A percentile compares a stretch with the other conserved stretches of the same genome.
phyloP scores from a whole-genome alignment of 202 grass and related monocot genomes.

The Schoenoplectus triqueter region DNA sequence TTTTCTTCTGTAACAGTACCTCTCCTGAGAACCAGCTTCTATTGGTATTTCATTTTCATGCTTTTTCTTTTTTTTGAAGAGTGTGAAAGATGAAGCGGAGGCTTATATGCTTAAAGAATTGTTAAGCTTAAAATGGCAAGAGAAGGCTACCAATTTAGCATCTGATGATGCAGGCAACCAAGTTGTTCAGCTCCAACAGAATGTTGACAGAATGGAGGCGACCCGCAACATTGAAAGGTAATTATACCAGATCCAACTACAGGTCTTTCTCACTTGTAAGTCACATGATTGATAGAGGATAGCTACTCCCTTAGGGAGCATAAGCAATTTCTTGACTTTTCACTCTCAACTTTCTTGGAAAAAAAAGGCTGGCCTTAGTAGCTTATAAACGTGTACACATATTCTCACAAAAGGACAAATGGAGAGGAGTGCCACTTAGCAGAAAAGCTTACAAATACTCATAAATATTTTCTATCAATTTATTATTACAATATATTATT shows the following conservation, averaged over 20 bases:
- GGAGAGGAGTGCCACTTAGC: too few species aligned
- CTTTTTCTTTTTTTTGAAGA: slow-evolving; percentile 54
- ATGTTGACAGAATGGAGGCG: slow-evolving; percentile 60
- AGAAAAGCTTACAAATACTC: too few species aligned
- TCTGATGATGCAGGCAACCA: slow-evolving; percentile 75
- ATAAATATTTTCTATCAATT: too few species aligned
- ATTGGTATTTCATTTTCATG: slow-evolving; percentile 2
- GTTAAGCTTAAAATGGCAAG: slow-evolving; percentile 88
- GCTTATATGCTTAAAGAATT: slow-evolving; percentile 94
- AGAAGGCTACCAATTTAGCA: slow-evolving; percentile 74
- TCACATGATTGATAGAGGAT: too few species aligned
- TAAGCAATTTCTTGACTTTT: too few species aligned
- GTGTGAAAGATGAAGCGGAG: slow-evolving; percentile 96
- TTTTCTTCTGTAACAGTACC: not conserved
- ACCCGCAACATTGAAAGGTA: slow-evolving; percentile 70
- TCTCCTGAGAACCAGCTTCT: not conserved
- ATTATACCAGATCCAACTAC: not conserved
- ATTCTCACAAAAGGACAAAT: too few species aligned
- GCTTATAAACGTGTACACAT: too few species aligned
- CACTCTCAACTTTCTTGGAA: too few species aligned
- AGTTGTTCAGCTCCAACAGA: slow-evolving; percentile 62
- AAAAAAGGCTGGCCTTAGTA: too few species aligned
- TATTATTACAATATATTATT: too few species aligned
- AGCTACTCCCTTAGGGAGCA: too few species aligned
- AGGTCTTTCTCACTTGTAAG: not conserved